Conservation (phyloP, 306 rosid genomes). For the Glycine tomentella region DNA sequence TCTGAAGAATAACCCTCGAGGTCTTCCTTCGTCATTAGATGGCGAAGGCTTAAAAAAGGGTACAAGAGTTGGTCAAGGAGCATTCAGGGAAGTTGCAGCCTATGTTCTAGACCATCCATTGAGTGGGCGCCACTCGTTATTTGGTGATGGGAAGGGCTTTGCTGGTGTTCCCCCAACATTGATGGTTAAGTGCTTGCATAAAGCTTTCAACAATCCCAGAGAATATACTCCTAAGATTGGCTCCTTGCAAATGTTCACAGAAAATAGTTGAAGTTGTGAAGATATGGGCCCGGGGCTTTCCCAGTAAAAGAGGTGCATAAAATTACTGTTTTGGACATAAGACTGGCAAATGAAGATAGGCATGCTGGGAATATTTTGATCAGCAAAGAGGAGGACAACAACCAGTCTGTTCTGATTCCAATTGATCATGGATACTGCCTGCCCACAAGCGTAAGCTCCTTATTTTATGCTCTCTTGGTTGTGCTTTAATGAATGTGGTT, state of each 20-base stretch:
- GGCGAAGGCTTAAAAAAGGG: slow-evolving; percentile 92
- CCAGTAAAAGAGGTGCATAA: slow-evolving; percentile 85
- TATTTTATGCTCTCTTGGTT: slow-evolving; percentile 25
- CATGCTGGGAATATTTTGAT: slow-evolving; percentile 87
- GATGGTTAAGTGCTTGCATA: slow-evolving; percentile 66
- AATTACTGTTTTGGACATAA: slow-evolving; percentile 77
- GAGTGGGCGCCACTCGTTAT: slow-evolving; percentile 57
- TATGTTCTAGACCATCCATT: slow-evolving; percentile 82
- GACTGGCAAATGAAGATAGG: slow-evolving; percentile 91
- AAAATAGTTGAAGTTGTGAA: too few species aligned
- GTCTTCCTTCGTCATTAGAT: slow-evolving; percentile 76
- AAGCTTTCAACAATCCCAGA: slow-evolving; percentile 67
- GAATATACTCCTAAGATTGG: slow-evolving; percentile 66
- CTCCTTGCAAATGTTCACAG: too few species aligned
- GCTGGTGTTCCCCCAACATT: slow-evolving; percentile 93
- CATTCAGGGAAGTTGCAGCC: slow-evolving; percentile 94
- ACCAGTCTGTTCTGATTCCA: slow-evolving; percentile 68
- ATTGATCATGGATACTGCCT: slow-evolving; percentile 96
- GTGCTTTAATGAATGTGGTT: slow-evolving; percentile 29
- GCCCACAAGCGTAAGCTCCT: slow-evolving; percentile 75
- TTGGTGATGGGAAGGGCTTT: slow-evolving; percentile 69
- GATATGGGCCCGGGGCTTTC: too few species aligned
- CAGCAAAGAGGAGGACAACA: slow-evolving; percentile 57
- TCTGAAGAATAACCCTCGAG: slow-evolving; percentile 79
- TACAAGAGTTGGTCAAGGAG: slow-evolving; percentile 87